Evolutionary conservation across 257 asterid genomes (phyloP).

Genomic region (Fraxinus excelsior): DNA sequence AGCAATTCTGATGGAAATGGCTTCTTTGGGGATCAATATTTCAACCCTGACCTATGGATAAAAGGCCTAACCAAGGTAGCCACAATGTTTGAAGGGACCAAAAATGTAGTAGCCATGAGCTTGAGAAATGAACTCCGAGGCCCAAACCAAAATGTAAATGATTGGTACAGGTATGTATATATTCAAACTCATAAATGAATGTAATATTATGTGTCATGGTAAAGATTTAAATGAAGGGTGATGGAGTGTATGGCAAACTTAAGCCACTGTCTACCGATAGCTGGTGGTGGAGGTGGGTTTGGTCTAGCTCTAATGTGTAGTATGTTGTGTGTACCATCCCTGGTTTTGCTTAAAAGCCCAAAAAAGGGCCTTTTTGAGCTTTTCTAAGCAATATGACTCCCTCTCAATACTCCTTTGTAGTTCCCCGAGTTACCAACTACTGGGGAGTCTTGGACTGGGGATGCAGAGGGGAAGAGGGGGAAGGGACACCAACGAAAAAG

Average conservation of each 20-base stretch:
- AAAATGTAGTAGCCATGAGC: constrained; percentile 84
- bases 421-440: too few relatives aligned
- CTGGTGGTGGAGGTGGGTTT: too few relatives aligned
- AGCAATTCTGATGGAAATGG: constrained; percentile 84
- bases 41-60: constrained; percentile 77
- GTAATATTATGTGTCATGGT: not conserved
- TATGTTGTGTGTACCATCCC: too few relatives aligned
- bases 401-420: too few relatives aligned
- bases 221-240: not conserved
- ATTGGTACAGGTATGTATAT: constrained; percentile 75
- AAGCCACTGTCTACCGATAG: too few relatives aligned
- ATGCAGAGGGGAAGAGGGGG: too few relatives aligned
- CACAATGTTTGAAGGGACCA: constrained; percentile 53
- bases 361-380: too few relatives aligned
- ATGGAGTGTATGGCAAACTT: not conserved
- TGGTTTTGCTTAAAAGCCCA: too few relatives aligned
- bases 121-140: constrained; percentile 91
- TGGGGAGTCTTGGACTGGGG: too few relatives aligned
- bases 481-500: not conserved
- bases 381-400: too few relatives aligned
- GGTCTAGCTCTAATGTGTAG: too few relatives aligned
- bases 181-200: not conserved
- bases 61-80: constrained; percentile 77
- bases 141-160: constrained; percentile 63
- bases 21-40: constrained; percentile 81